A percentile compares a stretch with the other conserved stretches of the same genome.
These are phyloP conservation scores for Solanum piurae DNA, from an alignment of 257 asterid genomes.

Conservation along the genomic window DNA sequence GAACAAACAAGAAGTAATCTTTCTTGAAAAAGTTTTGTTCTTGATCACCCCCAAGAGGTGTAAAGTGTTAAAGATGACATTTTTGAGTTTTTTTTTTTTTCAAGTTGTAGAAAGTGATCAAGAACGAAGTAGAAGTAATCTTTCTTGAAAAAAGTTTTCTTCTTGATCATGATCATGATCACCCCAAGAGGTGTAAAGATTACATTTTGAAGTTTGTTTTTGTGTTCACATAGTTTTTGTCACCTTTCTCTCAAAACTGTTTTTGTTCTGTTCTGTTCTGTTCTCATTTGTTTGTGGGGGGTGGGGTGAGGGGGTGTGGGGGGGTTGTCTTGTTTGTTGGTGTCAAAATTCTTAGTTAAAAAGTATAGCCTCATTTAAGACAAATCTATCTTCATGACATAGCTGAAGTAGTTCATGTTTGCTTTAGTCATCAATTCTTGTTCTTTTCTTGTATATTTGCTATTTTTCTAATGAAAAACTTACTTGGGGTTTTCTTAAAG, in stretches of 20 bases:
- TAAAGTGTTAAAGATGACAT: not conserved
- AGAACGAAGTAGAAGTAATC: not conserved
- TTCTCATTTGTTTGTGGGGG: not conserved
- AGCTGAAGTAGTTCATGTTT: not conserved
- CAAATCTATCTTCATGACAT: not conserved
- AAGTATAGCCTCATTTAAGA: not conserved
- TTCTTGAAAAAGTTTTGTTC: not conserved
- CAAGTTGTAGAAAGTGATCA: not conserved
- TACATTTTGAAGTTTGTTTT: not conserved
- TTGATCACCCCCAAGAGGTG: not conserved
- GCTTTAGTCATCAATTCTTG: not conserved
- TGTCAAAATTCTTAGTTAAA: not conserved
- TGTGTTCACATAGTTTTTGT: not conserved
- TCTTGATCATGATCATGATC: not conserved
- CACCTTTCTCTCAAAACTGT: not conserved
- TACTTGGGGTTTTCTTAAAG: not conserved
- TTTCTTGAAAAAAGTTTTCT: not conserved
- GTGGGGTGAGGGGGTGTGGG: not conserved
- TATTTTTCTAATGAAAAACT: not conserved
- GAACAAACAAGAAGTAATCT: not conserved
- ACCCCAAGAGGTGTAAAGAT: not conserved
- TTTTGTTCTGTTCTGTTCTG: not conserved
- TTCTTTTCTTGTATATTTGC: not conserved
- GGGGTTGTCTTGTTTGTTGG: not conserved
- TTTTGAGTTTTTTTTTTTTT: not conserved